A percentile compares a stretch with the other conserved stretches of the same genome.
Conservation (phyloP, 805 yeast genomes). For the Nakazawaea pomicola region DNA sequence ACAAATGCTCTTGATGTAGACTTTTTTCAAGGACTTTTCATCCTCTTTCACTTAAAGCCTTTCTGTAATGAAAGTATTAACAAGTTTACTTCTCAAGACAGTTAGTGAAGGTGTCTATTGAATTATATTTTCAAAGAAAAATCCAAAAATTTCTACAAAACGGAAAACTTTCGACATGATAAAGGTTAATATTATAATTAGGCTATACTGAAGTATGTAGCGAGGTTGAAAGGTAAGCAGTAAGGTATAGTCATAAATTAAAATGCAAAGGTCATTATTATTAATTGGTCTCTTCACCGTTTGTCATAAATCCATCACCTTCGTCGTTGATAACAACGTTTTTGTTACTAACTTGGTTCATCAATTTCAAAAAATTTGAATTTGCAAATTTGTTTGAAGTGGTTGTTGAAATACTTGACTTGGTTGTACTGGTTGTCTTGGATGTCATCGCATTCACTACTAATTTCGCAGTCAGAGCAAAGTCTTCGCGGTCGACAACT, state of each 20-base stretch:
- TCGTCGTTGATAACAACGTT: constrained; percentile 31
- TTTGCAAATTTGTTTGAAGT: constrained; percentile 29
- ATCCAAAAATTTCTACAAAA: no score
- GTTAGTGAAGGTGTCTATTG: no score
- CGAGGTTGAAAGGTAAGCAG: no score
- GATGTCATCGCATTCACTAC: constrained; percentile 33
- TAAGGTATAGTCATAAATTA: background rate
- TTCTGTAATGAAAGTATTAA: no score
- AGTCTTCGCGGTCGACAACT: constrained; percentile 23
- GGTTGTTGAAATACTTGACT: constrained; percentile 19
- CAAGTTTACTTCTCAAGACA: no score
- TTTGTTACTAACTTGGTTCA: constrained; percentile 33
- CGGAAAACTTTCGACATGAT: no score
- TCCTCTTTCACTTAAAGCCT: no score
- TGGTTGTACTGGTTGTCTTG: constrained; percentile 15
- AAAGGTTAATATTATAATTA: no score
- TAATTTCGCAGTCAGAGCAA: constrained; percentile 34
- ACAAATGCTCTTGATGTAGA: no score
- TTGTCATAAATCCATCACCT: constrained; percentile 32
- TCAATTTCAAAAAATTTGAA: constrained; percentile 35
- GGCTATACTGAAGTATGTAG: no score
- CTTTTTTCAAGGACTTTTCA: no score
- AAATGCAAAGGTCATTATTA: background rate
- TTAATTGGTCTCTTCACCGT: background rate
- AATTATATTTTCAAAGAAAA: no score